Percentiles rank a stretch among this genome's conserved stretches.
Evolutionary conservation across 306 rosid species (phyloP).

Genomic region (Prosopis cineraria): DNA sequence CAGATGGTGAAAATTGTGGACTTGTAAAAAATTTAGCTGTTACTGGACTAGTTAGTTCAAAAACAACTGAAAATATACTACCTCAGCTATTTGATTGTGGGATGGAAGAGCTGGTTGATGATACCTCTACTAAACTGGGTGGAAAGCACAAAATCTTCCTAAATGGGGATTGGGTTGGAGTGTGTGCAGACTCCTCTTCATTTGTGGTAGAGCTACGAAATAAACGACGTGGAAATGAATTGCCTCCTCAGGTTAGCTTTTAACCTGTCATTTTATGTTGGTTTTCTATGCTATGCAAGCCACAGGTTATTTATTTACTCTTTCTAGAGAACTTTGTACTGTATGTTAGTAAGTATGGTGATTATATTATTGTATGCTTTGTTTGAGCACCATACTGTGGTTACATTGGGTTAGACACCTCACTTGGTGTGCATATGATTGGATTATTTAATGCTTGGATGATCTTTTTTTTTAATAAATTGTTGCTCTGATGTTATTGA

Average conservation of each 20-base stretch:
- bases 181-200: conserved; percentile 61
- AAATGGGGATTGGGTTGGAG: conserved; percentile 94
- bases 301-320: conserved; percentile 1
- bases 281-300: conserved; percentile 20
- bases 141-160: conserved; percentile 70
- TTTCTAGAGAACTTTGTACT: neutral
- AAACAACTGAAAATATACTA: conserved; percentile 44
- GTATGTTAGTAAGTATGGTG: neutral
- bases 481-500: neutral
- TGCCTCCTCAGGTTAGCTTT: conserved; percentile 74
- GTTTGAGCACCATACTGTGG: neutral
- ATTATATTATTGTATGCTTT: conserved; percentile 15
- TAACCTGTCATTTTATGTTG: conserved; percentile 29
- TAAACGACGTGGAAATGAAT: conserved; percentile 58
- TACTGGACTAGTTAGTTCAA: conserved; percentile 82
- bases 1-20: conserved; percentile 99
- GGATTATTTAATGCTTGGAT: conserved; percentile 10
- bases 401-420: conserved; percentile 19
- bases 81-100: conserved; percentile 61
- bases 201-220: conserved; percentile 66
- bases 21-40: conserved; percentile 87
- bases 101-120: conserved; percentile 76
- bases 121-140: conserved; percentile 56
- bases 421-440: neutral
- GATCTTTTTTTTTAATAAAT: conserved; percentile 16